A percentile compares a stretch with the other conserved stretches of the same genome.
Conservation (phyloP, 1,139 yeast genomes). For the Sugiyamaella japonica region DNA sequence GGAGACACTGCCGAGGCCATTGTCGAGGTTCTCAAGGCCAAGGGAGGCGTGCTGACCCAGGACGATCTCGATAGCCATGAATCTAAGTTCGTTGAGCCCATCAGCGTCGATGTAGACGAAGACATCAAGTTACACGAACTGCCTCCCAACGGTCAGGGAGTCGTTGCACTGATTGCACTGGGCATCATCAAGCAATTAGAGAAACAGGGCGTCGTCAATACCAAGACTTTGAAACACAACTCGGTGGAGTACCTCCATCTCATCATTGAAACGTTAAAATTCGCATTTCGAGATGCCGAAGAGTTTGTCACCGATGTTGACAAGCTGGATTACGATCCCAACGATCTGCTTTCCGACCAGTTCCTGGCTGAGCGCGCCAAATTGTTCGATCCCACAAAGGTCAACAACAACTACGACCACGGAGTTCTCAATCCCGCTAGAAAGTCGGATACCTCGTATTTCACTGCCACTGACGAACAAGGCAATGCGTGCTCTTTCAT, state of each 20-base stretch:
- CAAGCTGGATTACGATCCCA: conserved; percentile 42
- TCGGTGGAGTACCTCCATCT: conserved; percentile 70
- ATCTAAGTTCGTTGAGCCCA: conserved; percentile 64
- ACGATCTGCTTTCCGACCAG: conserved; percentile 40
- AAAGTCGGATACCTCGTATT: conserved; percentile 76
- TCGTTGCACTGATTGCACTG: conserved; percentile 67
- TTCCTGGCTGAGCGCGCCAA: conserved; percentile 55
- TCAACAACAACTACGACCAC: conserved; percentile 48
- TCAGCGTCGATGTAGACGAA: conserved; percentile 45
- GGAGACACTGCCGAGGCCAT: conserved; percentile 70
- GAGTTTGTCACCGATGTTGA: conserved; percentile 63
- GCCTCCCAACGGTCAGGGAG: conserved; percentile 82
- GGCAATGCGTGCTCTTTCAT: conserved; percentile 86
- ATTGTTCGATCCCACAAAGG: conserved; percentile 46
- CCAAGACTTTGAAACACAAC: conserved; percentile 57
- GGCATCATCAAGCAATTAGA: conserved; percentile 63
- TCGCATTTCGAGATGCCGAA: conserved; percentile 76
- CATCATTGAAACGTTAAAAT: conserved; percentile 66
- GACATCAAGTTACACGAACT: conserved; percentile 61
- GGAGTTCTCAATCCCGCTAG: conserved; percentile 65
- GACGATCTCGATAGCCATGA: conserved; percentile 59
- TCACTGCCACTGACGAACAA: conserved; percentile 63
- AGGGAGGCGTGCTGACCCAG: conserved; percentile 57
- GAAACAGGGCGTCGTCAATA: conserved; percentile 46
- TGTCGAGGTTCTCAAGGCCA: conserved; percentile 50